Conservation (phyloP, 768 basidiomycete genomes). For the Boletellus ananiceps region DNA sequence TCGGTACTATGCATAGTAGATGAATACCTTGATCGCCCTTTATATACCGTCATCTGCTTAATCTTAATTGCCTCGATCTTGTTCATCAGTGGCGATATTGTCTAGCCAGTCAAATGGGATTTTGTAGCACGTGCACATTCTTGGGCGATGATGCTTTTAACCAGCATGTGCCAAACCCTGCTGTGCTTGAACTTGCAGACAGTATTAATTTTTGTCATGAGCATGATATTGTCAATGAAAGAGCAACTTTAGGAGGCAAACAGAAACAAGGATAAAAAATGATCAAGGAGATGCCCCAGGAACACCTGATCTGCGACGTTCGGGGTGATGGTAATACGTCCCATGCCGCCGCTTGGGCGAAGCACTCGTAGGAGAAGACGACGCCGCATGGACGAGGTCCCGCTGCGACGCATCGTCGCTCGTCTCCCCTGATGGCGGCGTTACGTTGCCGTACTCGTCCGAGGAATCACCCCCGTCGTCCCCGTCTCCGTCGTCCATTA, state of each 20-base stretch:
- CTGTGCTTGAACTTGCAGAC: background rate
- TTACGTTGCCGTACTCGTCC: conserved; percentile 38
- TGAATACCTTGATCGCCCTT: conserved; percentile 5
- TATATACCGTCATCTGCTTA: conserved; percentile 25
- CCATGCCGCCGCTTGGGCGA: conserved; percentile 58
- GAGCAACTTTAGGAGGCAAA: no score
- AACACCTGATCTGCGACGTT: conserved; percentile 47
- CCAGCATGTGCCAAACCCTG: no score
- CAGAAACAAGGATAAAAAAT: background rate
- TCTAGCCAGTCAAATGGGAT: background rate
- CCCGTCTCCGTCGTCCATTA: conserved; percentile 42
- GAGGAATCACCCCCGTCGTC: conserved; percentile 33
- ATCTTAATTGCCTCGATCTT: conserved; percentile 17
- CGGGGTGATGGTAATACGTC: conserved; percentile 87
- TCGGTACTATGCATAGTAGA: conserved; percentile 8
- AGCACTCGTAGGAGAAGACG: conserved; percentile 26
- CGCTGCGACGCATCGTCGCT: conserved; percentile 19
- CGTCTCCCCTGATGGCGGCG: conserved; percentile 22
- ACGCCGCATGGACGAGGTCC: conserved; percentile 12
- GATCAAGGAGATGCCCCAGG: conserved; percentile 46
- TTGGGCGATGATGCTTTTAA: no score
- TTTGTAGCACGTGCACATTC: background rate
- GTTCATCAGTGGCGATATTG: background rate
- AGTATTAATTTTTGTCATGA: background rate
- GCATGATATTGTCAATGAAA: background rate